Conservation (phyloP, 768 basidiomycete genomes). For the Dentipellis sp. region DNA sequence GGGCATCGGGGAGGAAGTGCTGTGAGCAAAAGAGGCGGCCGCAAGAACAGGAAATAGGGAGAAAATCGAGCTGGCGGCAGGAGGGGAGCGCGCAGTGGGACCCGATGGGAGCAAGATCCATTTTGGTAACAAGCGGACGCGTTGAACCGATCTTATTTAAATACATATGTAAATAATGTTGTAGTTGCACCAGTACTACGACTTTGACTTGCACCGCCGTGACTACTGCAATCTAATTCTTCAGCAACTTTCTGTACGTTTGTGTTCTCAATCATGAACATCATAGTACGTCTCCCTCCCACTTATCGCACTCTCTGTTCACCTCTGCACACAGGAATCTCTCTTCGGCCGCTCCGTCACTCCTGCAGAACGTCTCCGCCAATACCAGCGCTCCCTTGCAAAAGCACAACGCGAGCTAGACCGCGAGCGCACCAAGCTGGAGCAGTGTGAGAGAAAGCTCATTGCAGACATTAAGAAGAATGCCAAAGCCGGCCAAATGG, state of each 20-base stretch:
- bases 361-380: constrained; percentile 91
- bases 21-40: constrained; percentile 47
- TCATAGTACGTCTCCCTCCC: constrained; percentile 46
- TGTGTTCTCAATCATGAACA: constrained; percentile 57
- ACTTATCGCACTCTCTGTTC: constrained; percentile 3
- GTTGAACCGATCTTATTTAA: no score
- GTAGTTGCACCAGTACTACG: no score
- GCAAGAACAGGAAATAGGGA: constrained; percentile 69
- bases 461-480: constrained; percentile 93
- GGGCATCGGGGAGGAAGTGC: constrained; percentile 53
- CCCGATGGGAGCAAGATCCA: constrained; percentile 48
- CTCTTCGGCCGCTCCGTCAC: constrained; percentile 92
- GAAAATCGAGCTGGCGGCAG: constrained; percentile 62
- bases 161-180: no score
- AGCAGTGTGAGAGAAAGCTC: constrained; percentile 95
- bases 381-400: constrained; percentile 91
- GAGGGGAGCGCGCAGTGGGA: constrained; percentile 49
- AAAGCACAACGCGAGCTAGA: constrained; percentile 98
- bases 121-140: constrained; percentile 6
- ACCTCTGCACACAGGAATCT: constrained; percentile 58
- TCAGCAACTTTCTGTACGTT: no score
- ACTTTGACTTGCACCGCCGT: no score
- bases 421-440: constrained; percentile 88
- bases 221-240: no score
- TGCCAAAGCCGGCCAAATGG: constrained; percentile 92